Conservation (phyloP, 768 basidiomycete genomes). For the Dentipellis sp. region DNA sequence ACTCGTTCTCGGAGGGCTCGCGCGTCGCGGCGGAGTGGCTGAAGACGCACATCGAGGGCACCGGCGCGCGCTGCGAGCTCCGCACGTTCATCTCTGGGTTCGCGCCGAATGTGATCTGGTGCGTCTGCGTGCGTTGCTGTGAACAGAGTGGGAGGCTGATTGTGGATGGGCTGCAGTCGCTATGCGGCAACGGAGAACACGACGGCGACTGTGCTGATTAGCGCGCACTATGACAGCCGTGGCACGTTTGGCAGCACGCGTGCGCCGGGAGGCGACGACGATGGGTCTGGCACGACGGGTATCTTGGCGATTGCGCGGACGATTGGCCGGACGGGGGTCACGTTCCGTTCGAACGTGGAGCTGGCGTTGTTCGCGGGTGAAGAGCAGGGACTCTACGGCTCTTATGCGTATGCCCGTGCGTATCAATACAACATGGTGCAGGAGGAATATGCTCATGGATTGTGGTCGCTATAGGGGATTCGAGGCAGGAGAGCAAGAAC, state of each 20-base stretch:
- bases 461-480: slow-evolving; percentile 32
- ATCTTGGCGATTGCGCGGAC: slow-evolving; percentile 75
- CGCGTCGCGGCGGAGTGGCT: slow-evolving; percentile 65
- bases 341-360: slow-evolving; percentile 70
- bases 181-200: slow-evolving; percentile 48
- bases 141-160: background rate
- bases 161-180: slow-evolving; percentile 30
- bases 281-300: slow-evolving; percentile 56
- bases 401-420: slow-evolving; percentile 71
- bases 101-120: slow-evolving; percentile 87
- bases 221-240: slow-evolving; percentile 86
- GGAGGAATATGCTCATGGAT: background rate
- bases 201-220: slow-evolving; percentile 60
- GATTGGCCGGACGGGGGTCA: slow-evolving; percentile 55
- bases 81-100: slow-evolving; percentile 61
- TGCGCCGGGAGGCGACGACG: slow-evolving; percentile 59
- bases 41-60: slow-evolving; percentile 58
- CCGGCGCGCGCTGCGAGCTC: slow-evolving; percentile 68
- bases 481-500: slow-evolving; percentile 50
- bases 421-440: slow-evolving; percentile 7
- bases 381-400: slow-evolving; percentile 83
- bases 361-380: slow-evolving; percentile 84
- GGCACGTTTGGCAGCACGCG: slow-evolving; percentile 76
- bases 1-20: slow-evolving; percentile 69
- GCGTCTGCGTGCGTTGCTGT: slow-evolving; percentile 7